These are phyloP conservation scores for Cercophora scortea DNA, from an alignment of 495 filamentous ascomycete species.

Conservation along the genomic window DNA sequence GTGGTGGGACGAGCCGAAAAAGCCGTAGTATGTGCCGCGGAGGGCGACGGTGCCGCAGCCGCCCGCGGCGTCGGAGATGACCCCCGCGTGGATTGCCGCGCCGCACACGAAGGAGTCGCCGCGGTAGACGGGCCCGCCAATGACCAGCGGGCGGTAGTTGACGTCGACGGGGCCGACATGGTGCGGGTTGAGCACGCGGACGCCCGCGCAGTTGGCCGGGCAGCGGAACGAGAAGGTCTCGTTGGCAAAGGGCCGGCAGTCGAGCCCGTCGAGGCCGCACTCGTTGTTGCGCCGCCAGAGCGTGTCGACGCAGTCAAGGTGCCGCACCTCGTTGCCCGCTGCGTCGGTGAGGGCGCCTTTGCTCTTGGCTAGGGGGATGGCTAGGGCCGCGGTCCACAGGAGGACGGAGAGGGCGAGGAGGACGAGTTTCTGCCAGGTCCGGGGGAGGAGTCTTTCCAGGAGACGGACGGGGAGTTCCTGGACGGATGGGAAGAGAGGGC, in stretches of 20 bases:
- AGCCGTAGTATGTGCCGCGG: constrained; percentile 56
- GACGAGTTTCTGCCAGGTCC: constrained; percentile 45
- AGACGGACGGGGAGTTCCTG: constrained; percentile 58
- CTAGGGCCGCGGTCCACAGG: constrained; percentile 60
- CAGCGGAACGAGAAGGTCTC: constrained; percentile 68
- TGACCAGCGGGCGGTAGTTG: constrained; percentile 59
- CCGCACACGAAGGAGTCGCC: constrained; percentile 80
- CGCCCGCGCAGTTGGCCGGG: constrained; percentile 59
- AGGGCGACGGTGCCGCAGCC: constrained; percentile 56
- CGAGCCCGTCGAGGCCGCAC: constrained; percentile 69
- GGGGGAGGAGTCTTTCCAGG: constrained; percentile 51
- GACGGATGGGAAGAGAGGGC: constrained; percentile 54
- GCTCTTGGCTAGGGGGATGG: constrained; percentile 42
- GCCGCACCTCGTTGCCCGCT: constrained; percentile 48
- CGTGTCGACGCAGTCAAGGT: constrained; percentile 52
- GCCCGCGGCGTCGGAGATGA: constrained; percentile 58
- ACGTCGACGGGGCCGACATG: constrained; percentile 67
- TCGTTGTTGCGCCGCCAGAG: constrained; percentile 58
- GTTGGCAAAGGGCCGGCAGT: constrained; percentile 68
- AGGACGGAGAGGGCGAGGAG: constrained; percentile 52
- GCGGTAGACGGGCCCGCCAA: constrained; percentile 67
- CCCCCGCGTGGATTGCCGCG: constrained; percentile 69
- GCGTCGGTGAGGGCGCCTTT: constrained; percentile 54
- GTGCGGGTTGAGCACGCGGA: constrained; percentile 59
- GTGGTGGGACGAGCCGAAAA: constrained; percentile 46